Conservation (phyloP, 2,329 filamentous ascomycete species). For the Boeremia exigua region DNA sequence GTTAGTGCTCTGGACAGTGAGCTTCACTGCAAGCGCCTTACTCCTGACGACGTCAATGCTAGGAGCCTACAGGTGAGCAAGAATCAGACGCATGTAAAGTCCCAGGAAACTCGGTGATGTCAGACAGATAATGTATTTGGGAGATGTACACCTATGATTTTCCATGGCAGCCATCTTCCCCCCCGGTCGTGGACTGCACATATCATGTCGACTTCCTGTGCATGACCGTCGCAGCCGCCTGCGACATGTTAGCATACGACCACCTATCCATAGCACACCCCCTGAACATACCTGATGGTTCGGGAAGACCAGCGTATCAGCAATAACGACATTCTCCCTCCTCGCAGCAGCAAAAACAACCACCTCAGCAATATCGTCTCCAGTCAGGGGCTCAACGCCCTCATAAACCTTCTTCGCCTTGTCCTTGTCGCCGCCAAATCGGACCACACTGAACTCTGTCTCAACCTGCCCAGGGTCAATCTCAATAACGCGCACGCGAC, state of each 20-base stretch:
- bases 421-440: constrained; percentile 85
- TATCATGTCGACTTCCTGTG: constrained; percentile 35
- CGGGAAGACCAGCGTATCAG: constrained; percentile 85
- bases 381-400: constrained; percentile 74
- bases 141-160: neutral
- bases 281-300: constrained; percentile 78
- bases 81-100: too few relatives aligned
- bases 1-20: too few relatives aligned
- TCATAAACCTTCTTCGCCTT: constrained; percentile 92
- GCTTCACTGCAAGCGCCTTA: too few relatives aligned
- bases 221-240: constrained; percentile 48
- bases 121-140: too few relatives aligned
- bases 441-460: constrained; percentile 89
- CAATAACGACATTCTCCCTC: constrained; percentile 88
- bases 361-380: constrained; percentile 89
- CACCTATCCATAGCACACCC: neutral
- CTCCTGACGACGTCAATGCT: too few relatives aligned
- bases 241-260: constrained; percentile 19
- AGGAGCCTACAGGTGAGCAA: too few relatives aligned
- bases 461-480: constrained; percentile 93
- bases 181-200: neutral
- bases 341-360: constrained; percentile 85
- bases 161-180: neutral
- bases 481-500: constrained; percentile 82
- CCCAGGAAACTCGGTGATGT: too few relatives aligned